Evolutionary conservation across 2,329 filamentous ascomycete species (phyloP).

Genomic region (Daldinia sp.): DNA sequence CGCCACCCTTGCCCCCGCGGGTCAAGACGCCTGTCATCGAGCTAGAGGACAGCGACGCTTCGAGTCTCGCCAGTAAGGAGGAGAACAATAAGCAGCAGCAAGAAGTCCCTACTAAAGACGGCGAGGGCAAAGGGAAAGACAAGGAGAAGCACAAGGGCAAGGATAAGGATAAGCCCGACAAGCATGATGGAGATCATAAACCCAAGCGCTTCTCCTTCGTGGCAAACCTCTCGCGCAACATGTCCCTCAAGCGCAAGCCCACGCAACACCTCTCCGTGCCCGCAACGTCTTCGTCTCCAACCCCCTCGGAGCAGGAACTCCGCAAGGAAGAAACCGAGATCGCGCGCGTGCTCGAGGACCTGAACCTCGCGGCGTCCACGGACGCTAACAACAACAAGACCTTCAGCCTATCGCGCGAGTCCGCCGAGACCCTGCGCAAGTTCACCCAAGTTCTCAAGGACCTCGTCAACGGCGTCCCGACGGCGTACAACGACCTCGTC

Average conservation of each 20-base stretch:
- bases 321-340: conserved; percentile 76
- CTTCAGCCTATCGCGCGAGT: conserved; percentile 86
- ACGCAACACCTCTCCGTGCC: conserved; percentile 4
- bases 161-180: conserved; percentile 31
- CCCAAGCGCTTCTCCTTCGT: conserved; percentile 58
- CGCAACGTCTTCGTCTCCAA: neutral
- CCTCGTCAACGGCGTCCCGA: conserved; percentile 90
- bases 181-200: conserved; percentile 31
- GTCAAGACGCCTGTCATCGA: conserved; percentile 64
- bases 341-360: conserved; percentile 80
- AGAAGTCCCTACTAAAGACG: conserved; percentile 39
- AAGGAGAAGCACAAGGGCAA: conserved; percentile 49
- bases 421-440: conserved; percentile 80
- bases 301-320: conserved; percentile 57
- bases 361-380: conserved; percentile 80
- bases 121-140: conserved; percentile 52
- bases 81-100: conserved; percentile 20
- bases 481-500: conserved; percentile 89
- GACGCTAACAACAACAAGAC: conserved; percentile 88
- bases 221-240: conserved; percentile 48
- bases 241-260: conserved; percentile 48
- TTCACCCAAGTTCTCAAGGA: conserved; percentile 95
- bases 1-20: conserved; percentile 68
- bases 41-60: conserved; percentile 59
- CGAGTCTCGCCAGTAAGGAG: conserved; percentile 51